Evolutionary conservation across 2,329 filamentous ascomycete genomes (phyloP).

Genomic region (Epicoccum nigrum): DNA sequence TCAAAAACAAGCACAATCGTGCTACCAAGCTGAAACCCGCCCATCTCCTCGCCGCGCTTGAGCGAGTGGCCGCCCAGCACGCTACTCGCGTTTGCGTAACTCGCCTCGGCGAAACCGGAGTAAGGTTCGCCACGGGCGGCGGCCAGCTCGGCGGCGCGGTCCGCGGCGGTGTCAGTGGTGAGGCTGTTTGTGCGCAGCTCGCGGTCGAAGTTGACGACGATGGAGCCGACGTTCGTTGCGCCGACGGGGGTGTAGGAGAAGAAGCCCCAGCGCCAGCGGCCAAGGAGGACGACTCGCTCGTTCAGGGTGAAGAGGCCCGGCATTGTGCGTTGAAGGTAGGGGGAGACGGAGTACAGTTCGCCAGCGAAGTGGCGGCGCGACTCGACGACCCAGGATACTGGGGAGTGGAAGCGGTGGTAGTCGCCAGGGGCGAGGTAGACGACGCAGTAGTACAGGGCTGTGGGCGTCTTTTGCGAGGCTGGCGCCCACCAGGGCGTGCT

Average conservation of each 20-base stretch:
- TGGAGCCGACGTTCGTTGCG: conserved; percentile 95
- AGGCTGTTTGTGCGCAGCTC: conserved; percentile 93
- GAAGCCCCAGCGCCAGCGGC: conserved; percentile 96
- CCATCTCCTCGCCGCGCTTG: conserved; percentile 92
- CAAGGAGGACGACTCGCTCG: conserved; percentile 90
- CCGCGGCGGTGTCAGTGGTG: conserved; percentile 89
- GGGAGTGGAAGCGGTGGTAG: conserved; percentile 98
- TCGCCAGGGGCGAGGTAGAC: conserved; percentile 96
- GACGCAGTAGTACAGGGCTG: conserved; percentile 88
- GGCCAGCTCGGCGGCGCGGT: conserved; percentile 82
- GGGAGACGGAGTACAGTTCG: conserved; percentile 92
- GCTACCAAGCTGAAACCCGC: conserved; percentile 93
- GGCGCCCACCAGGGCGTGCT: conserved; percentile 61
- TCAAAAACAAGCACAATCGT: conserved; percentile 97
- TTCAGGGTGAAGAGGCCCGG: conserved; percentile 96
- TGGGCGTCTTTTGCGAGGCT: conserved; percentile 52
- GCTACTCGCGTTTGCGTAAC: conserved; percentile 77
- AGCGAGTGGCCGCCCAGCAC: conserved; percentile 84
- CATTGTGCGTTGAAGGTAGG: conserved; percentile 89
- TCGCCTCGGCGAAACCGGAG: conserved; percentile 90
- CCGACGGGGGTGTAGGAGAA: conserved; percentile 96
- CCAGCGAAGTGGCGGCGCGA: conserved; percentile 95
- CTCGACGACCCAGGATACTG: conserved; percentile 93
- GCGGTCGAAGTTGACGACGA: conserved; percentile 94
- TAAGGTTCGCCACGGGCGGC: conserved; percentile 78